These are phyloP conservation scores for Pleurotus djamor DNA, from an alignment of 768 basidiomycete genomes.

Conservation along the genomic window DNA sequence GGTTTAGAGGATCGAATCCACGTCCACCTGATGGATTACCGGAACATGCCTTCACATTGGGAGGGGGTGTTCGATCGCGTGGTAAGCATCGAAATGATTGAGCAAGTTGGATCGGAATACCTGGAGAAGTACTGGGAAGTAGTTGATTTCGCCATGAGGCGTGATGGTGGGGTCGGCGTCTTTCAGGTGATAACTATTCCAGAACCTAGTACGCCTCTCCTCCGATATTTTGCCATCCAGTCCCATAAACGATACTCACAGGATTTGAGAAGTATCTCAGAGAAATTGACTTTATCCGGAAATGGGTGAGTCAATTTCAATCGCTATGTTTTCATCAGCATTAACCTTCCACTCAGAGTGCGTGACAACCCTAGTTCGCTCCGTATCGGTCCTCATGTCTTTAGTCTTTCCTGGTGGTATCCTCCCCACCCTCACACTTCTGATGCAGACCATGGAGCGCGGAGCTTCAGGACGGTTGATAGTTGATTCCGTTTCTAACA, in stretches of 20 bases:
- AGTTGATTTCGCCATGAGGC: constrained; percentile 68
- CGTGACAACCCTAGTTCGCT: constrained; percentile 1
- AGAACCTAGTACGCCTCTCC: constrained; percentile 52
- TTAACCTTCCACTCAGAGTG: constrained; percentile 20
- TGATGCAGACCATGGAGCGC: constrained; percentile 44
- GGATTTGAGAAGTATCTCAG: constrained; percentile 53
- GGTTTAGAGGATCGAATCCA: constrained; percentile 51
- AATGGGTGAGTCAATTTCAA: constrained; percentile 54
- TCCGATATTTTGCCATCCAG: neutral
- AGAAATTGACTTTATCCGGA: constrained; percentile 74
- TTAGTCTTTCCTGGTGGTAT: constrained; percentile 71
- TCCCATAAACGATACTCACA: constrained; percentile 12
- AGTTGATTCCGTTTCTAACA: constrained; percentile 67
- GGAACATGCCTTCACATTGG: constrained; percentile 64
- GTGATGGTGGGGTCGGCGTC: constrained; percentile 55
- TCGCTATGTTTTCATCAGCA: neutral
- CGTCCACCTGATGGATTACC: constrained; percentile 78
- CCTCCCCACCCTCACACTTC: constrained; percentile 61
- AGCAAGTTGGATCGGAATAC: constrained; percentile 69
- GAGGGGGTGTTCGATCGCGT: constrained; percentile 63
- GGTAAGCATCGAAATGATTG: constrained; percentile 78
- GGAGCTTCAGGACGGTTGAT: constrained; percentile 56
- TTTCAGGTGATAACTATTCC: constrained; percentile 79
- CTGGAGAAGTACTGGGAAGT: constrained; percentile 61
- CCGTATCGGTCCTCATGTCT: neutral